These are phyloP conservation scores for Malassezia pachydermatis DNA, from an alignment of 1,284 basidiomycete genomes.

Conservation along the genomic window DNA sequence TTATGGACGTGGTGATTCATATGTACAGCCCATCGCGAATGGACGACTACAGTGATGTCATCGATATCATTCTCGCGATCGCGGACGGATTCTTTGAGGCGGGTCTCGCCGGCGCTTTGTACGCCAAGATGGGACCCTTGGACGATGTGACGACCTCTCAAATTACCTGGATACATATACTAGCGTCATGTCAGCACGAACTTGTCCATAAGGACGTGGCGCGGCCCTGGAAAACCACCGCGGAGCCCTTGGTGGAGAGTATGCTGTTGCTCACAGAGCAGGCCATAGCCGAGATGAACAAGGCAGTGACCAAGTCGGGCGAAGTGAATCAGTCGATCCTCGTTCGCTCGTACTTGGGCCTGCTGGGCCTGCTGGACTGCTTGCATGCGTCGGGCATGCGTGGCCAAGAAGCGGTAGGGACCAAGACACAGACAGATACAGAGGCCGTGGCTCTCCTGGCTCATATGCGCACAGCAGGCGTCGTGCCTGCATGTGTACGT, in stretches of 20 bases:
- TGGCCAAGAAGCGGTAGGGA: slow-evolving; percentile 8
- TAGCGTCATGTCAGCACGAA: slow-evolving; percentile 1
- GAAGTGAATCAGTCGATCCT: slow-evolving; percentile 2
- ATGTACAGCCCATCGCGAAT: slow-evolving; percentile 5
- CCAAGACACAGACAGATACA: background rate
- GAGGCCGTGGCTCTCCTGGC: slow-evolving; percentile 3
- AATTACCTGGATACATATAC: slow-evolving; percentile 5
- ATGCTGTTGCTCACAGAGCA: background rate
- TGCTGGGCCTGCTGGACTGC: slow-evolving; percentile 9
- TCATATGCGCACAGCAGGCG: slow-evolving; percentile 1
- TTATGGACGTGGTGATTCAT: slow-evolving; percentile 4
- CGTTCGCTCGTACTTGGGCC: slow-evolving; percentile 14
- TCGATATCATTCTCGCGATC: background rate
- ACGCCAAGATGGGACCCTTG: background rate
- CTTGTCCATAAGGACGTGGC: background rate
- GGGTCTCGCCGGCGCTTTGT: background rate
- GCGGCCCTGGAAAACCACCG: background rate
- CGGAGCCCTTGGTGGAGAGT: background rate
- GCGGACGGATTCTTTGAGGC: slow-evolving; percentile 2
- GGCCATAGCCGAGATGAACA: background rate
- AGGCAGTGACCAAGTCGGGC: background rate
- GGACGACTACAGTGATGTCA: too few relatives aligned
- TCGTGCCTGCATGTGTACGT: slow-evolving; percentile 3
- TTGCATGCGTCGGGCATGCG: slow-evolving; percentile 6
- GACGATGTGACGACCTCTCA: slow-evolving; percentile 1